Evolutionary conservation across 2,329 filamentous ascomycete species (phyloP).

Genomic region (Sporothrix brunneoviolacea): DNA sequence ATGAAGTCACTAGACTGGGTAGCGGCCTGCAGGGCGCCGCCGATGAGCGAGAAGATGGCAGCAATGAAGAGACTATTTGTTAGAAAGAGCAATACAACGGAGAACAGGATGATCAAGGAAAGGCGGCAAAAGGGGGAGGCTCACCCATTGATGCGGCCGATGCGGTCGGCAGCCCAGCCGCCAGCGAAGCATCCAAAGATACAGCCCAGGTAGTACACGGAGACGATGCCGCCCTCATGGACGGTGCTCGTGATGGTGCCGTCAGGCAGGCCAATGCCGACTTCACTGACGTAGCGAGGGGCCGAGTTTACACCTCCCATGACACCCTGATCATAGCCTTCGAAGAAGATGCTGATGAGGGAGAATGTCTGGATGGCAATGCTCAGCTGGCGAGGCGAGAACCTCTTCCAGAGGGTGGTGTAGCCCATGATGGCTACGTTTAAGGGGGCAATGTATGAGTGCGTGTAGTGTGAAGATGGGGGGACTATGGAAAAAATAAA

Average conservation of each 20-base stretch:
- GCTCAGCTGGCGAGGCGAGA: constrained; percentile 36
- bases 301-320: constrained; percentile 43
- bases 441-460: constrained; percentile 6
- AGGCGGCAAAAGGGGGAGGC: not conserved
- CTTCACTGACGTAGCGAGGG: constrained; percentile 33
- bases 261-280: constrained; percentile 39
- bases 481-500: not conserved
- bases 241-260: constrained; percentile 41
- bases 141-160: constrained; percentile 45
- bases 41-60: constrained; percentile 40
- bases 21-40: constrained; percentile 41
- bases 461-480: not conserved
- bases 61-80: constrained; percentile 38
- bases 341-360: constrained; percentile 29
- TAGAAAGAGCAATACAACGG: too few species aligned
- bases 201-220: constrained; percentile 45
- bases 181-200: constrained; percentile 26
- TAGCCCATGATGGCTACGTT: constrained; percentile 30
- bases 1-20: constrained; percentile 41
- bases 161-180: constrained; percentile 37
- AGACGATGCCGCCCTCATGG: constrained; percentile 45
- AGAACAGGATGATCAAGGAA: too few species aligned
- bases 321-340: constrained; percentile 50
- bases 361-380: constrained; percentile 27
- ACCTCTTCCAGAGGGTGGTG: constrained; percentile 34